Evolutionary conservation across 306 rosid species (phyloP).

Genomic region (cucumber (Cucumis sativus)): Cucumber_9930_V3 NC_026660.2:8535501-8536000

Average conservation of each 20-base stretch:
- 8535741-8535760: no score
- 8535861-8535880: background rate
- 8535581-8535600: constrained; percentile 94
- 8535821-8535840: background rate
- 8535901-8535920: background rate
- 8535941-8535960: background rate
- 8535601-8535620: constrained; percentile 95
- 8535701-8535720: no score
- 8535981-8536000: background rate
- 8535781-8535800: background rate
- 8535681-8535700: no score
- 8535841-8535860: background rate
- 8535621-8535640: constrained; percentile 94
- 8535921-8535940: background rate
- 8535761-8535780: no score
- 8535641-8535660: background rate
- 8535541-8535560: constrained; percentile 82
- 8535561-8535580: constrained; percentile 90
- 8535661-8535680: background rate
- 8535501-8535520: constrained; percentile 32
- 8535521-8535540: constrained; percentile 71
- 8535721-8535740: no score
- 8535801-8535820: background rate
- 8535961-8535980: background rate
- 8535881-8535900: background rate